Evolutionary conservation across 257 asterid genomes (phyloP).

Genomic region (Solanum paucissectum): DNA sequence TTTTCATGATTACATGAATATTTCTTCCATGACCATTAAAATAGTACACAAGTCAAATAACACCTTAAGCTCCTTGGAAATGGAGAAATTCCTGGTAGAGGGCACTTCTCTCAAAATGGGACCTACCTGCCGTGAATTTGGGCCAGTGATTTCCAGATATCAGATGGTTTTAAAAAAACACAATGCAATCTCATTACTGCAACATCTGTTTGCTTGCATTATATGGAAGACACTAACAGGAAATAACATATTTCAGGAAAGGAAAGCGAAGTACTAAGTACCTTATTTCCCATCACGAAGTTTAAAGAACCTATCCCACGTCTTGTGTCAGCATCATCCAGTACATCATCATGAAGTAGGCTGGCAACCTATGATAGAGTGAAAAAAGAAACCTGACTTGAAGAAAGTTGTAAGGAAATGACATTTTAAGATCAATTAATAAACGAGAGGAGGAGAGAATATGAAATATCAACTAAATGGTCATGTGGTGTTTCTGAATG

Average conservation of each 20-base stretch:
- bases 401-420: neutral
- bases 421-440: neutral
- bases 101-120: neutral
- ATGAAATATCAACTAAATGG: neutral
- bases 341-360: conserved; percentile 96
- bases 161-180: neutral
- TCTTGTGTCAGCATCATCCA: conserved; percentile 97
- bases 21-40: neutral
- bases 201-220: neutral
- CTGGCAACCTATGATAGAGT: conserved; percentile 67
- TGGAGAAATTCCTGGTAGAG: neutral
- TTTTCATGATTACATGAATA: neutral
- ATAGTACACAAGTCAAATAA: neutral
- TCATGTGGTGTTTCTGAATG: neutral
- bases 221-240: neutral
- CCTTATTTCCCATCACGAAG: conserved; percentile 94
- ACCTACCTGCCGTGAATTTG: neutral
- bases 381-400: neutral
- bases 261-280: conserved; percentile 1
- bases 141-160: neutral
- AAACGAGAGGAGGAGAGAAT: neutral
- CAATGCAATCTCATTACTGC: neutral
- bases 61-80: neutral
- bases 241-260: neutral
- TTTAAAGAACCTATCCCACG: conserved; percentile 84